Conservation (phyloP, 768 basidiomycete species). For the Amanita fuliginea region DNA sequence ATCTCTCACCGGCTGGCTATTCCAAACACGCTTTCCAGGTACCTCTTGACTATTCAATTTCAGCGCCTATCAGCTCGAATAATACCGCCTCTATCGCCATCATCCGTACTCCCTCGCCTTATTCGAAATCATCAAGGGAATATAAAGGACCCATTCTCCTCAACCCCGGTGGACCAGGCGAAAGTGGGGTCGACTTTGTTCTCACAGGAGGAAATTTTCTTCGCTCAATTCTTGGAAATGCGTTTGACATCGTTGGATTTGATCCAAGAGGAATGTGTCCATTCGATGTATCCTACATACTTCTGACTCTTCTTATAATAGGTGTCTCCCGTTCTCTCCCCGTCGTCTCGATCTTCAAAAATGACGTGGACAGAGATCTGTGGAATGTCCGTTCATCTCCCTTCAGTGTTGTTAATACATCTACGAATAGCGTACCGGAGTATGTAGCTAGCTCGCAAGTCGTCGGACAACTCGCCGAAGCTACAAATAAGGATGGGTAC, state of each 20-base stretch:
- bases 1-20: not conserved
- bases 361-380: not conserved
- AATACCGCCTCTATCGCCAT: constrained; percentile 22
- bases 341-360: not conserved
- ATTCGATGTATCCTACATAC: not conserved
- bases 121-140: constrained; percentile 14
- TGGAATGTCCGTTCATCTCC: not conserved
- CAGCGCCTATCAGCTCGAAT: too few relatives aligned
- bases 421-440: not conserved
- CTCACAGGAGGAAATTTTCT: constrained; percentile 15
- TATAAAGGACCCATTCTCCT: constrained; percentile 26
- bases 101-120: constrained; percentile 25
- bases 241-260: constrained; percentile 36
- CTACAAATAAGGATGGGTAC: constrained; percentile 11
- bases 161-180: constrained; percentile 28
- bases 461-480: not conserved
- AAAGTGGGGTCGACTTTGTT: constrained; percentile 15
- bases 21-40: constrained; percentile 18
- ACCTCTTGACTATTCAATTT: constrained; percentile 29
- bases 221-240: constrained; percentile 23
- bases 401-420: not conserved
- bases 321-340: not conserved
- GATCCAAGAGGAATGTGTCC: constrained; percentile 22
- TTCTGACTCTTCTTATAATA: not conserved
- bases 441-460: not conserved